phyloP scores from a whole-genome alignment of 352 stramenopile species.

The Halophytophthora batemanensis region DNA sequence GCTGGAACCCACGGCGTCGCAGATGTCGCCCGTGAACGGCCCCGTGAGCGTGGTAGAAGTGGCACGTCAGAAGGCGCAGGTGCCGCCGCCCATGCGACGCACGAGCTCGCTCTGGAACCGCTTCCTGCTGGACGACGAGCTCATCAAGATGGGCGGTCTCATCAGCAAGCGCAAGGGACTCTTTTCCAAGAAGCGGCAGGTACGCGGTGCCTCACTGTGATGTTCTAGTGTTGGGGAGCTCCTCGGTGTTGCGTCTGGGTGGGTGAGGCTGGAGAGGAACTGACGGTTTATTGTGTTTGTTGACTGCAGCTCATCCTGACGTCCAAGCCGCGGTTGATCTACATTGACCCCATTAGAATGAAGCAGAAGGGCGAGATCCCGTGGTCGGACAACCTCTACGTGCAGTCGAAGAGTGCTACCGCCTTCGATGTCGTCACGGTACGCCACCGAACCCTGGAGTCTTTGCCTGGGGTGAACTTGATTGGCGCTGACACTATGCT shows the following conservation, averaged over 20 bases:
- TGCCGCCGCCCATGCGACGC: conserved; percentile 58
- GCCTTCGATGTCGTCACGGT: conserved; percentile 88
- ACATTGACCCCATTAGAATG: conserved; percentile 90
- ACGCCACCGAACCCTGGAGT: conserved; percentile 12
- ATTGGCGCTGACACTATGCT: conserved; percentile 3
- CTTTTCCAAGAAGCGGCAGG: conserved; percentile 87
- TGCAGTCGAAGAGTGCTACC: conserved; percentile 80
- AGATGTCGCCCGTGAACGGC: conserved; percentile 17
- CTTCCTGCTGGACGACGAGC: conserved; percentile 84
- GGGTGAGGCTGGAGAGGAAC: background rate
- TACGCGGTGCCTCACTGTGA: conserved; percentile 10
- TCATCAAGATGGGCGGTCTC: conserved; percentile 83
- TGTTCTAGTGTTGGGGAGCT: background rate
- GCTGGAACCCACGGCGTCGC: conserved; percentile 51
- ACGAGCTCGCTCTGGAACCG: conserved; percentile 84
- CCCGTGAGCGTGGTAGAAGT: conserved; percentile 78
- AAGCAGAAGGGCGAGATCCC: conserved; percentile 88
- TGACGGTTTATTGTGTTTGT: background rate
- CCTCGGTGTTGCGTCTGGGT: background rate
- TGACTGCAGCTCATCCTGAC: conserved; percentile 69
- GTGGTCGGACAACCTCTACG: conserved; percentile 83
- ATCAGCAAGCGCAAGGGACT: conserved; percentile 88
- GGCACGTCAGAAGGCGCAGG: conserved; percentile 66
- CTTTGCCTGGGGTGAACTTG: background rate
- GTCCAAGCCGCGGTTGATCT: conserved; percentile 84